Evolutionary conservation across 2,329 filamentous ascomycete genomes (phyloP), one percentile per base, ranked within the genome.

Genomic region (Capronia coronata): DNA sequence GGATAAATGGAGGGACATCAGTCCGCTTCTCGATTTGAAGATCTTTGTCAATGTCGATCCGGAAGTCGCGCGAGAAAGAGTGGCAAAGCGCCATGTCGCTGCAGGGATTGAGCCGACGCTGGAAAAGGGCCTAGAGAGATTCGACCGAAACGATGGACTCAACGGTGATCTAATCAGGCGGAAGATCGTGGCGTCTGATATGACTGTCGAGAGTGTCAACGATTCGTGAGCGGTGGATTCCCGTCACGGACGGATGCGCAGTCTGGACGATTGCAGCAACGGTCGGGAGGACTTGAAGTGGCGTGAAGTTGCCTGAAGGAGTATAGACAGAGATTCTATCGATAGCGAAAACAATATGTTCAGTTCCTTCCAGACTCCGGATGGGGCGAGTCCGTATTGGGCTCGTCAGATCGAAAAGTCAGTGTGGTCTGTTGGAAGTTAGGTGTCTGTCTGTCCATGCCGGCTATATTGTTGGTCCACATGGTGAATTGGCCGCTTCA

Each of bases 1-100:
- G 37, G 42, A 46, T 7, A 43, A 38, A 2, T 71, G 66, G 69
- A 52, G 55, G 4, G 61, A 64, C 19, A 63, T 73, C 18, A 57
- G 62, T 1, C 30, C 35, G 0, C 21, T 69, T 3, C 66, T 70
- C 2, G 71, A 74, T 46, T 67, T 70, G n/a, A 63, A 64, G 1
- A 68, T 70, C 55, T 67, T 73, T 16, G 65, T 75, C 0, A 61
- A 68, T 23, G 66, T 71, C 0, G 67, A 72, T 32, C 56, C 65
- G 2, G 48, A 52, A 2, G 56, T 69, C 16, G 70, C 70, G 1
- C 56, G 64, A 21, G 53, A 56, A n/a, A 61, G 71, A 10, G 62
- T 72, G 13, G 70, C 71, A 0, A 55, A 54, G 23, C 59, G 71
- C 9, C 71, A 73, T 60, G 49, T 72, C 0, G 35, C 55, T 22